A percentile compares a stretch with the other conserved stretches of the same genome.
Conservation (phyloP, 352 stramenopile genomes). For the Phytophthora nicotianae region DNA sequence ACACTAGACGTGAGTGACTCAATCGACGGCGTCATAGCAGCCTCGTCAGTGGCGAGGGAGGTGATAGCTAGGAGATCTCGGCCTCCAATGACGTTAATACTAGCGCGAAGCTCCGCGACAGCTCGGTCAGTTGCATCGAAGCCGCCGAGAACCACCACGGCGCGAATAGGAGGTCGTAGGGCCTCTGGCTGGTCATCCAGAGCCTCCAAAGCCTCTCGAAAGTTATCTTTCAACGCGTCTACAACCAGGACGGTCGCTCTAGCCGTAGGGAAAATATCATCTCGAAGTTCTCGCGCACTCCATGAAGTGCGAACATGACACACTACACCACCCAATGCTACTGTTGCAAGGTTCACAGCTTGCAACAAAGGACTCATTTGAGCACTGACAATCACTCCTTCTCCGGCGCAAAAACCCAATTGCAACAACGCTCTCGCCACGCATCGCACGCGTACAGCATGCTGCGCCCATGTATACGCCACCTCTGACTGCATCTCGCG, state of each 20-base stretch:
- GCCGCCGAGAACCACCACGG: constrained; percentile 50
- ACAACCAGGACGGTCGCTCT: constrained; percentile 65
- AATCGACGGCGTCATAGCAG: constrained; percentile 27
- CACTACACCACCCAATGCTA: constrained; percentile 62
- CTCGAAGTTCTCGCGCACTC: constrained; percentile 51
- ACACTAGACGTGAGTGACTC: constrained; percentile 39
- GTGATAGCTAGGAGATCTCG: constrained; percentile 47
- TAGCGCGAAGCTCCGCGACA: constrained; percentile 32
- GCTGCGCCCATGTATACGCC: constrained; percentile 34
- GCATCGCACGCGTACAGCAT: constrained; percentile 34
- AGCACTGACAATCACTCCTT: constrained; percentile 64
- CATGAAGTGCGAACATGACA: constrained; percentile 63
- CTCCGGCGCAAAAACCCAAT: constrained; percentile 56
- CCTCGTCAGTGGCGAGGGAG: constrained; percentile 21
- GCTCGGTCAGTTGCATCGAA: constrained; percentile 12
- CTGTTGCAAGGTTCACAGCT: constrained; percentile 62
- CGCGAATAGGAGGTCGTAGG: constrained; percentile 40
- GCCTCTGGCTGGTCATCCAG: constrained; percentile 25
- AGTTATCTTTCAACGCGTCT: constrained; percentile 55
- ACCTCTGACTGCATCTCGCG: constrained; percentile 22
- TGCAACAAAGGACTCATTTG: constrained; percentile 52
- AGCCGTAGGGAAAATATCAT: constrained; percentile 57
- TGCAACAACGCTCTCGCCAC: constrained; percentile 57
- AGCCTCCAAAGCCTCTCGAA: constrained; percentile 39
- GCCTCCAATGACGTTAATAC: constrained; percentile 52